Base-by-base conservation (phyloP, 805 yeast species). In the Wickerhamiella sorbophila region DNA sequence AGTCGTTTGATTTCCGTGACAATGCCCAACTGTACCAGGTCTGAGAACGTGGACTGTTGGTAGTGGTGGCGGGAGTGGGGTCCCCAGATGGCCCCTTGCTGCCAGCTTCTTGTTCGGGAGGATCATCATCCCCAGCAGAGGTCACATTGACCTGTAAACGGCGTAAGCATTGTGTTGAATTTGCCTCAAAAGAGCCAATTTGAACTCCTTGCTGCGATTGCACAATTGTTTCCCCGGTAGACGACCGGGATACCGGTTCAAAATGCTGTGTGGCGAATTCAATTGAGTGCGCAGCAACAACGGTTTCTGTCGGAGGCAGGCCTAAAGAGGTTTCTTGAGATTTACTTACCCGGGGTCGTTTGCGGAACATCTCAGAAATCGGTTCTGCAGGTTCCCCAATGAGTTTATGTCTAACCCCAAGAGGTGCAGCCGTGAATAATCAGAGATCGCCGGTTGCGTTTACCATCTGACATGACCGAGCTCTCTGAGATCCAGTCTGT, bases 401-500 rank as follows among this genome's bases (percentile, higher is more conserved):
- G n/a, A n/a, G n/a, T n/a, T n/a, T n/a, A n/a, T n/a, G n/a, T n/a
- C n/a, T n/a, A n/a, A n/a, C n/a, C n/a, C n/a, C n/a, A n/a, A n/a
- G n/a, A n/a, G n/a, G n/a, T n/a, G n/a, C n/a, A n/a, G n/a, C n/a
- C n/a, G n/a, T n/a, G n/a, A n/a, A n/a, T n/a, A n/a, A n/a, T n/a
- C n/a, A n/a, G n/a, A n/a, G n/a, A n/a, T n/a, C n/a, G n/a, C n/a
- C n/a, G n/a, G n/a, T n/a, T n/a, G n/a, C n/a, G n/a, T n/a, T n/a
- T n/a, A n/a, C n/a, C n/a, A n/a, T n/a, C n/a, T n/a, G n/a, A 22
- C n/a, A 36, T 36, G 38, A 10, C 31, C 4, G 31, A 22, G 17
- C 31, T 36, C 15, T 24, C 31, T 12, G 50, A 46, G 20, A 48
- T 48, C 48, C 51, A 46, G 46, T 41, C 46, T 26, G 44, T 48